Evolutionary conservation across 2,329 filamentous ascomycete genomes (phyloP).

Genomic region (Apiospora kogelbergensis): DNA sequence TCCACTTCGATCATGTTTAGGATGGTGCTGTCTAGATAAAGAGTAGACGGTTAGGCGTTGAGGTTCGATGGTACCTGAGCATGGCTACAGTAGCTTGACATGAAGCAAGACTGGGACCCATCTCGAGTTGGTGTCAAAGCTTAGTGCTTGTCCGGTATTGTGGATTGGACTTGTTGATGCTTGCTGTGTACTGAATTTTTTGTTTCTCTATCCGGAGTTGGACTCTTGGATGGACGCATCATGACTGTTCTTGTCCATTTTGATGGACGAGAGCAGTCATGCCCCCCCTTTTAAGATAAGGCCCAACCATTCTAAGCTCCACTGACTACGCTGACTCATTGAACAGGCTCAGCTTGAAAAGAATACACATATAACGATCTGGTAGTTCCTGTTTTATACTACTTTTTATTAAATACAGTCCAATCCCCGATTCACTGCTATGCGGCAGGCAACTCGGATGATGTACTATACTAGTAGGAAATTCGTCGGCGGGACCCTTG

Average conservation of each 20-base stretch:
- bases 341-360: not conserved
- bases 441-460: too few species aligned
- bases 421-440: too few species aligned
- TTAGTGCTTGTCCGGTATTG: conserved; percentile 76
- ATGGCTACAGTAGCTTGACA: conserved; percentile 18
- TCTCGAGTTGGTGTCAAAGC: conserved; percentile 92
- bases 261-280: conserved; percentile 23
- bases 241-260: conserved; percentile 20
- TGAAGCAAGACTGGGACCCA: conserved; percentile 66
- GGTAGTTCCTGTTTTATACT: too few species aligned
- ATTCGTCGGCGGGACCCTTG: too few species aligned
- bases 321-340: conserved; percentile 9
- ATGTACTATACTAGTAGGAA: too few species aligned
- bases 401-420: too few species aligned
- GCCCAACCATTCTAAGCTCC: not conserved
- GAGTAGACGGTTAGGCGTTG: conserved; percentile 13
- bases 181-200: conserved; percentile 22
- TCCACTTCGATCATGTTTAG: conserved; percentile 21
- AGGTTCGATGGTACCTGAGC: conserved; percentile 18
- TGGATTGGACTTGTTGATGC: conserved; percentile 24
- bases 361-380: too few species aligned
- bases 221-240: conserved; percentile 12
- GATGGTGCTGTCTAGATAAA: conserved; percentile 22
- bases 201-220: conserved; percentile 19
- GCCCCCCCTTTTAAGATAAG: conserved; percentile 25